Evolutionary conservation across 106 monocot species (phyloP), one percentile per base, ranked within the genome.

Genomic region (Apostasia shenzhenica): DNA sequence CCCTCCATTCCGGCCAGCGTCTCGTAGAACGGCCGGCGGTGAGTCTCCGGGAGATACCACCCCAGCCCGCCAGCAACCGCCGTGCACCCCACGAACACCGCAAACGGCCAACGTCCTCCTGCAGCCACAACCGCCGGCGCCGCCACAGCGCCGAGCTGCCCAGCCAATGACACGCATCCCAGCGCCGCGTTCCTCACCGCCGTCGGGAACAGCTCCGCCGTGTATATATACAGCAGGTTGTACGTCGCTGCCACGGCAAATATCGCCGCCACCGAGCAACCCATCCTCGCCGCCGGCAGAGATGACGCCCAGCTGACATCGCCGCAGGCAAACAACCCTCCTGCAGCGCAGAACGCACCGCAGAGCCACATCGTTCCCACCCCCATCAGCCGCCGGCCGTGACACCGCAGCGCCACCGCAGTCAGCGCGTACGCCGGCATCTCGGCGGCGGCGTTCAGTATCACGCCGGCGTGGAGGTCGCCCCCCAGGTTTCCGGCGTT

Each of bases 1-100:
- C 67, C 76, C 85, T 85, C 85, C 76, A 91, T 83, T 75, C 83
- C 80, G 73, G 82, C 88, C 80, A 94, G 55, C 0, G 91, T 94
- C 81, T 94, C 94, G 37, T 83, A 88, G 55, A 88, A 59, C 3
- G 90, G 87, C 5, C 67, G 71, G 38, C 83, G 76, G 69, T 67
- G 77, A 0, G 94, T 94, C 76, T 94, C 94, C 62, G 91, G 94
- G 71, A 94, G 14, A 81, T 80, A 88, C 2, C 84, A 54, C 1
- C 77, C 85, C 48, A 88, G 37, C 1, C 71, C 44, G 2, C 80
- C 87, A 8, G 91, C 83, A 39, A 85, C 73, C 8, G 88, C 51
- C 14, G 81, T 57, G 5, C 85, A 67, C 9, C 65, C 85, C 2
- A 82, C 94, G n/a, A 78, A 78, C 72, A 71, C 72, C 2, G 11